These are phyloP conservation scores for Dendrobium catenatum DNA, from an alignment of 106 monocot genomes.

Conservation along the genomic window DNA sequence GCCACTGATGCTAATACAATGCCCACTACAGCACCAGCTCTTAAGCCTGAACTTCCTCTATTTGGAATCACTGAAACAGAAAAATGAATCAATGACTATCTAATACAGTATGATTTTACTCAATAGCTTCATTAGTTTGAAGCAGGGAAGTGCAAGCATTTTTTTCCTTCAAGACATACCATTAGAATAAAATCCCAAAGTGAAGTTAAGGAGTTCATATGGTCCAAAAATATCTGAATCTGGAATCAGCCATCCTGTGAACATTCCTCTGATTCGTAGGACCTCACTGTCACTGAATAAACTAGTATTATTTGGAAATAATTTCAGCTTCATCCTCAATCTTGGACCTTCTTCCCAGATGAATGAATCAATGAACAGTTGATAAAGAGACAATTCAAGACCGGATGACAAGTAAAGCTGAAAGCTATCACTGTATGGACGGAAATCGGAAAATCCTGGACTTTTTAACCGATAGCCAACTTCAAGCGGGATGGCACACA, in stretches of 20 bases:
- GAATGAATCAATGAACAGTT: slow-evolving; percentile 55
- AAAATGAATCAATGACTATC: slow-evolving; percentile 7
- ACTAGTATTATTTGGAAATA: slow-evolving; percentile 47
- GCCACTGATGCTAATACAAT: slow-evolving; percentile 64
- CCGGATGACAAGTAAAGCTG: slow-evolving; percentile 57
- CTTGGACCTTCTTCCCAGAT: slow-evolving; percentile 95
- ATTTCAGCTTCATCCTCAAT: slow-evolving; percentile 68
- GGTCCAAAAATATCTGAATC: slow-evolving; percentile 90
- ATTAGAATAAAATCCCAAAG: slow-evolving; percentile 45
- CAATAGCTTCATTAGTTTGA: neutral
- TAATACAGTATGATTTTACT: neutral
- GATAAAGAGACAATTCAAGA: slow-evolving; percentile 40
- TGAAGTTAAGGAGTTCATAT: slow-evolving; percentile 82
- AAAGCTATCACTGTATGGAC: slow-evolving; percentile 46
- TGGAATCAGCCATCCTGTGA: slow-evolving; percentile 74
- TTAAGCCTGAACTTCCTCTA: slow-evolving; percentile 33
- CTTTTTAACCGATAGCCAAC: slow-evolving; percentile 96
- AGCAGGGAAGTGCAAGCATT: neutral
- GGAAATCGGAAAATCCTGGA: slow-evolving; percentile 81
- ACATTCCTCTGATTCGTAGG: slow-evolving; percentile 46
- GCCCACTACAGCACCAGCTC: slow-evolving; percentile 59
- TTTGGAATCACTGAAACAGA: slow-evolving; percentile 28
- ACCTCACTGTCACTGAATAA: slow-evolving; percentile 65
- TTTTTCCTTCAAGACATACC: slow-evolving; percentile 29
- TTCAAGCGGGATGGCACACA: slow-evolving; percentile 61